Base-by-base conservation (phyloP, 2,329 filamentous ascomycete genomes). In the Aureobasidium sp. region DNA sequence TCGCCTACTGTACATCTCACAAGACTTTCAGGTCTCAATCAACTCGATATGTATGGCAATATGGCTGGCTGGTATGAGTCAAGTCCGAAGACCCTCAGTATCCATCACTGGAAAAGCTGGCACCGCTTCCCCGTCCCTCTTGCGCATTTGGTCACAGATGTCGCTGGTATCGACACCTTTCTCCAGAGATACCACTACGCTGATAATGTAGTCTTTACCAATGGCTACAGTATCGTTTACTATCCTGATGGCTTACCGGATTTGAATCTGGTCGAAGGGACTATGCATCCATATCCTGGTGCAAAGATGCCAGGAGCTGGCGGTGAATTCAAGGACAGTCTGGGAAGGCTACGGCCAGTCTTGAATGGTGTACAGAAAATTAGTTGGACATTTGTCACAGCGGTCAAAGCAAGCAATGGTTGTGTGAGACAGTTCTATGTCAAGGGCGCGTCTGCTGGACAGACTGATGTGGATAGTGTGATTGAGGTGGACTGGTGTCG, bases 361-460 rank as follows among this genome's bases (percentile, higher is more conserved):
- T 10, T 45, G n/a, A n/a, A 45, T 23, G 43, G 43, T 23, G 3
- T 20, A 45, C 4, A 45, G 6, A 45, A 45, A 10, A 45, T 45
- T 11, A 45, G 67, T 29, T 74, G 73, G 73, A 68, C 45, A 38
- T 73, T 74, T 33, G 58, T 67, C 62, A 60, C 71, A 55, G 67
- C 71, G 13, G 67, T 70, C n/a, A 67, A 65, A 65, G 68, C 60
- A 4, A 38, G 43, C 6, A 67, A 70, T 43, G 69, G 67, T 33
- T 68, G 66, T 25, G 72, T 74, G 38, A 68, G 73, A 61, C 72
- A 74, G 54, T 75, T 75, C 60, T 75, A 74, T 53, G 66, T 71
- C 20, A 72, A 70, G 47, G 59, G 58, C 23, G 53, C 42, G 9
- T 33, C 42, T 25, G 54, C 66, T 23, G 66, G 58, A 29, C 53